Percentiles rank a stretch among this genome's conserved stretches.
Conservation (phyloP, 2,329 filamentous ascomycete species). For the Ophiocordyceps camponoti-leonardi region DNA sequence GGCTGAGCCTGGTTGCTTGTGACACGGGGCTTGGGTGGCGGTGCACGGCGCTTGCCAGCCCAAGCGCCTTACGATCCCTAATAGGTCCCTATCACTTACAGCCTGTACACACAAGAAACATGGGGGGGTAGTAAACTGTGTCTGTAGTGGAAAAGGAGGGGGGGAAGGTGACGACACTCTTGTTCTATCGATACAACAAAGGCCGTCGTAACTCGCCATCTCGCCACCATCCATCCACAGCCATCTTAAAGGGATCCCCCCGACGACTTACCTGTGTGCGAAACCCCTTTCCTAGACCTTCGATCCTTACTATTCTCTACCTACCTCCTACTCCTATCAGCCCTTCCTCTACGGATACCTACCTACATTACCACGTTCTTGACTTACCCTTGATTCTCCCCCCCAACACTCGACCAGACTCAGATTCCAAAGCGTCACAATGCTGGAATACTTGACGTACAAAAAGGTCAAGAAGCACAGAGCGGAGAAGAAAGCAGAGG, state of each 20-base stretch:
- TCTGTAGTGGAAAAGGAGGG: not conserved
- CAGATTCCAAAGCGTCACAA: conserved; percentile 13
- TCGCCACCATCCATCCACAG: not conserved
- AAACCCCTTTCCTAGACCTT: not conserved
- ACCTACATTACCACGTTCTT: too few species aligned
- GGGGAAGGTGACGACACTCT: not conserved
- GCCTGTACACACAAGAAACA: not conserved
- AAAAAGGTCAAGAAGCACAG: conserved; percentile 46
- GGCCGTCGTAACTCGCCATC: not conserved
- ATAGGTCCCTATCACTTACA: not conserved
- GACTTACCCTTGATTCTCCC: not conserved
- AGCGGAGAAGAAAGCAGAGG: conserved; percentile 23
- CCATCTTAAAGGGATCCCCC: not conserved
- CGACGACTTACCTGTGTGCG: too few species aligned
- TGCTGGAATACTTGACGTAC: conserved; percentile 46
- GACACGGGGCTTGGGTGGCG: not conserved
- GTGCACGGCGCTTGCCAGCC: not conserved
- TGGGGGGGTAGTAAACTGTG: too few species aligned
- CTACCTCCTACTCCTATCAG: too few species aligned
- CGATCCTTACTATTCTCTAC: not conserved
- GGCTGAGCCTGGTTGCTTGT: not conserved
- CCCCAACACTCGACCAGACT: not conserved
- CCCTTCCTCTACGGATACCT: too few species aligned
- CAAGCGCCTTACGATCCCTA: not conserved
- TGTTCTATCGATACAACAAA: not conserved